phyloP scores from a whole-genome alignment of 2,329 filamentous ascomycete genomes.

The Thelonectria rubi region DNA sequence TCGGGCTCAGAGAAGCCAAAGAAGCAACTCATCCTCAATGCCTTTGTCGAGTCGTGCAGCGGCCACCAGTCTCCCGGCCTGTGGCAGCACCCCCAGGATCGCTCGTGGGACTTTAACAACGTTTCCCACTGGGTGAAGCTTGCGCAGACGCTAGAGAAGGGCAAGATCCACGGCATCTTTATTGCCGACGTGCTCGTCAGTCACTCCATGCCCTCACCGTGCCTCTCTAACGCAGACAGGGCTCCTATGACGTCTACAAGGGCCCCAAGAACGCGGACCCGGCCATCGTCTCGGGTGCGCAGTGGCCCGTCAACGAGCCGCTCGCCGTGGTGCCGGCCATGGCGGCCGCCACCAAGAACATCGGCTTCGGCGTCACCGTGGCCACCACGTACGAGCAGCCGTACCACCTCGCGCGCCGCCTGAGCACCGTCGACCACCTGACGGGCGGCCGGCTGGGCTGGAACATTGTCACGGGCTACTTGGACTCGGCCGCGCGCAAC shows the following conservation, averaged over 20 bases:
- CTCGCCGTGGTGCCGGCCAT: constrained; percentile 69
- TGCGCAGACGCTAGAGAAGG: constrained; percentile 47
- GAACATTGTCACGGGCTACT: constrained; percentile 72
- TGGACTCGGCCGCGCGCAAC: constrained; percentile 72
- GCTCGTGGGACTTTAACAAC: constrained; percentile 68
- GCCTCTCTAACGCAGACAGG: constrained; percentile 45
- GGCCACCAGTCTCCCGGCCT: constrained; percentile 58
- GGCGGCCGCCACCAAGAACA: constrained; percentile 71
- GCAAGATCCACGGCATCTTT: constrained; percentile 72
- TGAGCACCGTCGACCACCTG: constrained; percentile 74
- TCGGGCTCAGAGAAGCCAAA: constrained; percentile 34
- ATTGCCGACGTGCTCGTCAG: constrained; percentile 66
- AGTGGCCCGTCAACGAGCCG: constrained; percentile 78
- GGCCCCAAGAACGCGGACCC: constrained; percentile 61
- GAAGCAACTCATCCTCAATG: constrained; percentile 55
- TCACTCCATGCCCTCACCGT: neutral
- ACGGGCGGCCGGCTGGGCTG: constrained; percentile 64
- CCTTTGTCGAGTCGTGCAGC: constrained; percentile 52
- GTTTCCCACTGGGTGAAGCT: constrained; percentile 69
- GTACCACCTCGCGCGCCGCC: constrained; percentile 70
- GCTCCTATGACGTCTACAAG: constrained; percentile 75
- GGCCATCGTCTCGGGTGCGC: constrained; percentile 68
- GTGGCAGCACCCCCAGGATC: constrained; percentile 70
- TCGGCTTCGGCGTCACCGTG: constrained; percentile 75
- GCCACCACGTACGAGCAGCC: constrained; percentile 76